Base-by-base conservation (phyloP, 2,329 filamentous ascomycete genomes). In the Colletotrichum melonis region DNA sequence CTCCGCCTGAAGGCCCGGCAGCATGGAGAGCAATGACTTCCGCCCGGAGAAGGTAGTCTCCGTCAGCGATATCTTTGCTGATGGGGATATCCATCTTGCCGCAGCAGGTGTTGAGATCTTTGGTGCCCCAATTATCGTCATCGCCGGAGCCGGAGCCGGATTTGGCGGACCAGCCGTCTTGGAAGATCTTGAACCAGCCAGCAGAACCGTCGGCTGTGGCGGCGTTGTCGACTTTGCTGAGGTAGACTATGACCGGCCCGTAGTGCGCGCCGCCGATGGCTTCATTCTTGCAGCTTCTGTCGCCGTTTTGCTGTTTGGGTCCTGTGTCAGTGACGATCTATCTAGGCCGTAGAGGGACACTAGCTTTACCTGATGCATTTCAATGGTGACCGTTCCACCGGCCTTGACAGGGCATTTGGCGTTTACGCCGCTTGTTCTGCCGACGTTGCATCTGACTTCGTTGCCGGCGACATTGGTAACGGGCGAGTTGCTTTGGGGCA, bases 211-310 rank as follows among this genome's bases (percentile, higher is more conserved):
- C 82, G 59, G 87, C 86, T 0, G 81, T 84, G 38, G 82, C 78
- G 4, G 88, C 84, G 76, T 89, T 84, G 30, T 80, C 73, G 24
- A 90, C 88, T 75, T 87, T 85, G 77, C 84, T 84, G 68, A 89
- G 81, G 78, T 89, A 89, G 1, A 88, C 82, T 62, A 88, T 84
- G 42, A 89, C 86, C 1, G 88, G 88, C 11, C 88, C 87, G 76
- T 86, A 88, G 79, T 90, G 88, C 54, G 84, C 84, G 42, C 88
- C 88, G 35, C 88, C 88, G 65, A 90, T 88, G 26, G 87, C 88
- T 74, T 88, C 84, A 58, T 81, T 83, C 24, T 76, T 75, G 77
- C 87, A 89, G 35, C 75, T 80, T 56, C 87, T 84, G 76, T 88
- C 85, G 60, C 82, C 82, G 22, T 81, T 81, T 82, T 88, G 86